Conservation (phyloP, 2,329 filamentous ascomycete genomes). For the Huntiella bhutanensis region DNA sequence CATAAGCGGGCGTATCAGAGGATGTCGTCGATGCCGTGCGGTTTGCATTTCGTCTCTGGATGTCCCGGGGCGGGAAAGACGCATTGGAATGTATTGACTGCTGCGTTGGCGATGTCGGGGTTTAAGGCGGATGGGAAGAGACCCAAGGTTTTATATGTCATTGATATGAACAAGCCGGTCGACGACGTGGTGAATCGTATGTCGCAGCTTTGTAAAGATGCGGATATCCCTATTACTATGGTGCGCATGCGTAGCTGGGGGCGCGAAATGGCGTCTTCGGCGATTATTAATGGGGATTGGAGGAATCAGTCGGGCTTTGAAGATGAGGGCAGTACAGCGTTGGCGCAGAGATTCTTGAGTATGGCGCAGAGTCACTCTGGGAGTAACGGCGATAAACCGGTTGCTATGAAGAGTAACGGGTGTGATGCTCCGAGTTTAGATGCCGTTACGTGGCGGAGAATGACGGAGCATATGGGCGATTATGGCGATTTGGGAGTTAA, state of each 20-base stretch:
- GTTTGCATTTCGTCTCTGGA: constrained; percentile 26
- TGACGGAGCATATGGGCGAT: constrained; percentile 14
- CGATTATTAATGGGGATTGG: constrained; percentile 15
- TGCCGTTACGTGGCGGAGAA: no score
- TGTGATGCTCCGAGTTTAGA: no score
- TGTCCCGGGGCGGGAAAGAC: constrained; percentile 30
- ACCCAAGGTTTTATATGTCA: constrained; percentile 23
- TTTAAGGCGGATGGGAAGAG: background rate
- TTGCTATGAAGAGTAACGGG: background rate
- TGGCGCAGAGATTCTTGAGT: constrained; percentile 19
- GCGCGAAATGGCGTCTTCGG: constrained; percentile 19
- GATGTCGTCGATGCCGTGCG: constrained; percentile 22
- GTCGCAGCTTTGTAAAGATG: constrained; percentile 19
- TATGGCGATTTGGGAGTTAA: constrained; percentile 21
- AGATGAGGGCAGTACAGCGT: background rate
- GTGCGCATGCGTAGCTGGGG: constrained; percentile 25
- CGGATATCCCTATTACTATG: constrained; percentile 19
- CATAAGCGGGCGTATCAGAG: constrained; percentile 20
- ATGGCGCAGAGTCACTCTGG: constrained; percentile 12
- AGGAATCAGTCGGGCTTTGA: constrained; percentile 4
- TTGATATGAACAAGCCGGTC: constrained; percentile 29
- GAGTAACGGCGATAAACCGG: background rate
- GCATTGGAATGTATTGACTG: constrained; percentile 25
- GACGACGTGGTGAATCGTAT: constrained; percentile 27
- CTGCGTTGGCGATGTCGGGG: constrained; percentile 18